Evolutionary conservation across 371 early-diverging fungal genomes (phyloP).

Genomic region (Rhizomucor pusillus): DNA sequence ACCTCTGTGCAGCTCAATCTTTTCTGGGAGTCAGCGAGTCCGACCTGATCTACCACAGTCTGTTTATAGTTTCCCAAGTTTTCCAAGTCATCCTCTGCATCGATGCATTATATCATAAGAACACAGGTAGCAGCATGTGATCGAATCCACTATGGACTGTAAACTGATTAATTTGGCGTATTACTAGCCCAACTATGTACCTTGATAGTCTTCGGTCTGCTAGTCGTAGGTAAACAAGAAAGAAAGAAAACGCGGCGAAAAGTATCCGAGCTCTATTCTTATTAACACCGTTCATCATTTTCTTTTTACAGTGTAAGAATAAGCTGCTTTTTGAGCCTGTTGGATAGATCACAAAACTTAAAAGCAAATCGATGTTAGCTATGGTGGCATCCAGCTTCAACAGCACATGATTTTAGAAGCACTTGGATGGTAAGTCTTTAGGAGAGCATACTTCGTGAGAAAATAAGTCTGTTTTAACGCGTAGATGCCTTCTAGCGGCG

Average conservation of each 20-base stretch:
- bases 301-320: neutral
- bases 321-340: neutral
- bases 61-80: slow-evolving; percentile 47
- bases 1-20: neutral
- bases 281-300: neutral
- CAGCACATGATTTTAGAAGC: slow-evolving; percentile 51
- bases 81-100: slow-evolving; percentile 46
- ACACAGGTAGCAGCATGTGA: slow-evolving; percentile 33
- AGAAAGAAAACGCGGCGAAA: too few species aligned
- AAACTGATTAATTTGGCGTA: neutral
- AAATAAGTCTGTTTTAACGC: neutral
- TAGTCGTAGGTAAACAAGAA: slow-evolving; percentile 36
- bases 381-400: slow-evolving; percentile 49
- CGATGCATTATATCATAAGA: slow-evolving; percentile 45
- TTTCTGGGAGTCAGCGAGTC: slow-evolving; percentile 46
- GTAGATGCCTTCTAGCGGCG: slow-evolving; percentile 16
- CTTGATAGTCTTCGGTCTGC: slow-evolving; percentile 39
- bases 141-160: neutral
- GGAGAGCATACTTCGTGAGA: neutral
- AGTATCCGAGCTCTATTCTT: neutral
- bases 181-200: slow-evolving; percentile 39
- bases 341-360: neutral
- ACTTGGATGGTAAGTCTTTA: slow-evolving; percentile 37
- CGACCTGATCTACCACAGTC: slow-evolving; percentile 50
- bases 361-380: slow-evolving; percentile 12